Conservation (phyloP, 192 early-diverging fungal genomes). For the Umbelopsis ramanniana region DNA sequence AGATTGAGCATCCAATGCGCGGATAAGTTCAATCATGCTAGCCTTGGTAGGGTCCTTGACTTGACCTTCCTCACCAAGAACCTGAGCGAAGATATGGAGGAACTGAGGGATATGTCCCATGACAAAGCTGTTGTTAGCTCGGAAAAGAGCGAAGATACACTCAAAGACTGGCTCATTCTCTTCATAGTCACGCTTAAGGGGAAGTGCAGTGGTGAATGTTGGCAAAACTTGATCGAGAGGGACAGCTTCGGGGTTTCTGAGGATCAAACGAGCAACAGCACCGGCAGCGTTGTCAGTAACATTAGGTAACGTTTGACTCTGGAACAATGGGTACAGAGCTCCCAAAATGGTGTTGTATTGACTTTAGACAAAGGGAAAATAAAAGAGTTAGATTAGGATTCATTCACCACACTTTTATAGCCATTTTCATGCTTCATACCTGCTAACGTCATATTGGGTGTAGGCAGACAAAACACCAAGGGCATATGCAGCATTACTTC, state of each 20-base stretch:
- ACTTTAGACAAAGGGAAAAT: slow-evolving; percentile 18
- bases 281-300: slow-evolving; percentile 80
- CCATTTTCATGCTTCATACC: slow-evolving; percentile 40
- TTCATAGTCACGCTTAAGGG: slow-evolving; percentile 74
- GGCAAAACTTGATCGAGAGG: slow-evolving; percentile 74
- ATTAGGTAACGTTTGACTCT: slow-evolving; percentile 52
- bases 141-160: slow-evolving; percentile 69
- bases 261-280: slow-evolving; percentile 76
- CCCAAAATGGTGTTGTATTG: slow-evolving; percentile 67
- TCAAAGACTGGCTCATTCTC: slow-evolving; percentile 82
- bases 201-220: slow-evolving; percentile 67
- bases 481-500: slow-evolving; percentile 86
- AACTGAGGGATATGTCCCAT: slow-evolving; percentile 54
- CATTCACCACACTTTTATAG: background rate
- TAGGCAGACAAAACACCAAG: slow-evolving; percentile 75
- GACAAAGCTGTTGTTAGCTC: slow-evolving; percentile 51
- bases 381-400: background rate
- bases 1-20: slow-evolving; percentile 56
- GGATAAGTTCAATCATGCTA: slow-evolving; percentile 62
- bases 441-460: slow-evolving; percentile 67
- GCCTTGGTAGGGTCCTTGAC: slow-evolving; percentile 56
- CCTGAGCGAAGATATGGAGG: slow-evolving; percentile 60
- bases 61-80: slow-evolving; percentile 62
- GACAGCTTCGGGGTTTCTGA: slow-evolving; percentile 68
- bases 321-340: slow-evolving; percentile 69